These are phyloP conservation scores for Umbelopsis sp. DNA, from an alignment of 192 early-diverging fungal genomes.

Conservation along the genomic window DNA sequence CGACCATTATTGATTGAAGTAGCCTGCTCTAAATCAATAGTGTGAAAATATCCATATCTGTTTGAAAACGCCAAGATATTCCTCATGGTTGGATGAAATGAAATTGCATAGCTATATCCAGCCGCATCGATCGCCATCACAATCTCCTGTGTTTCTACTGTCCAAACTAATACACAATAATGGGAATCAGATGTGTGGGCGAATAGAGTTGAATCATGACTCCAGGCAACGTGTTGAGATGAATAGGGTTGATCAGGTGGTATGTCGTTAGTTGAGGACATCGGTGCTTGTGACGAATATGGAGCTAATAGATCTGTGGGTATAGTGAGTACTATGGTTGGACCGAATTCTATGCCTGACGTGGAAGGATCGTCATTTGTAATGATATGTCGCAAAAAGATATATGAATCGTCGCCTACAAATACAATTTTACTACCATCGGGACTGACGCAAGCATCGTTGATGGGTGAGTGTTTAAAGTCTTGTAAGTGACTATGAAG, in stretches of 20 bases:
- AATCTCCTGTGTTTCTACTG: constrained; percentile 40
- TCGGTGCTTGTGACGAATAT: neutral
- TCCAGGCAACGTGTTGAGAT: constrained; percentile 56
- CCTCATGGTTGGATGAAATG: constrained; percentile 50
- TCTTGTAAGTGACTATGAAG: constrained; percentile 25
- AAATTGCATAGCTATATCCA: constrained; percentile 44
- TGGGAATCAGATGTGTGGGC: constrained; percentile 54
- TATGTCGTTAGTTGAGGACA: neutral
- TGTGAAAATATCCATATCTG: constrained; percentile 57
- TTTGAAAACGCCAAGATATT: constrained; percentile 50
- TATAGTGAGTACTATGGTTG: constrained; percentile 20
- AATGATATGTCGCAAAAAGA: constrained; percentile 40
- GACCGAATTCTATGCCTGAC: constrained; percentile 20
- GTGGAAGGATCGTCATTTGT: constrained; percentile 15
- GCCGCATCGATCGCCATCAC: constrained; percentile 44
- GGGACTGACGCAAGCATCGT: constrained; percentile 53
- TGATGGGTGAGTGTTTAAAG: constrained; percentile 39
- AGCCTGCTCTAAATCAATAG: constrained; percentile 39
- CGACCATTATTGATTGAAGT: neutral
- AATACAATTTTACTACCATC: constrained; percentile 49
- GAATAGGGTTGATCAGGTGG: constrained; percentile 23
- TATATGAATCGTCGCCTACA: constrained; percentile 45
- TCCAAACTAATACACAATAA: constrained; percentile 48
- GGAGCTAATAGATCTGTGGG: constrained; percentile 18
- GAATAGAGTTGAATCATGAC: constrained; percentile 44